These are phyloP conservation scores for Fraxinus excelsior DNA, from an alignment of 257 asterid species.

Conservation along the genomic window DNA sequence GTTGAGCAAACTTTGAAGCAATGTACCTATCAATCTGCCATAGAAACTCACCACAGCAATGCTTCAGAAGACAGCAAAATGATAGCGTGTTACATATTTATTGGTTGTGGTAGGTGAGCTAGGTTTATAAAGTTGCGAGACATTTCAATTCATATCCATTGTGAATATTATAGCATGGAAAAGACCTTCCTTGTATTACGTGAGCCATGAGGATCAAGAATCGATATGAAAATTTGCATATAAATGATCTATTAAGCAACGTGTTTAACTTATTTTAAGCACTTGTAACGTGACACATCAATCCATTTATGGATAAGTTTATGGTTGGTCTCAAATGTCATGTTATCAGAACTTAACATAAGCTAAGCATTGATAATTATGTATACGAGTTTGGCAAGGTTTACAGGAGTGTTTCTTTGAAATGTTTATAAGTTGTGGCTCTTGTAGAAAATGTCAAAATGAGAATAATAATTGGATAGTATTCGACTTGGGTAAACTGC, in stretches of 20 bases:
- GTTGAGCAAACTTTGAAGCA: slow-evolving; percentile 44
- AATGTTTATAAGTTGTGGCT: too few species aligned
- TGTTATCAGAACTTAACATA: too few species aligned
- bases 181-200: neutral
- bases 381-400: too few species aligned
- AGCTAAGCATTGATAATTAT: too few species aligned
- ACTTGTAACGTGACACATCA: neutral
- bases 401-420: too few species aligned
- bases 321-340: too few species aligned
- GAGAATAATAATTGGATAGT: too few species aligned
- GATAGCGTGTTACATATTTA: neutral
- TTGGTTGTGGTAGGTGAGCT: neutral
- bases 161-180: neutral
- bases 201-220: neutral
- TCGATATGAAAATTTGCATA: neutral
- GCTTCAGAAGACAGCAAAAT: slow-evolving; percentile 18
- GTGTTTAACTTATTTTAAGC: too few species aligned
- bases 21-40: slow-evolving; percentile 20
- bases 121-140: neutral
- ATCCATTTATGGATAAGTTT: too few species aligned
- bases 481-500: too few species aligned
- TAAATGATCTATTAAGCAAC: neutral
- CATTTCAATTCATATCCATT: neutral
- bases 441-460: too few species aligned
- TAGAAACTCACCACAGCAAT: neutral